phyloP scores from a whole-genome alignment of 345 rosid genomes.

The Turnera subulata region DNA sequence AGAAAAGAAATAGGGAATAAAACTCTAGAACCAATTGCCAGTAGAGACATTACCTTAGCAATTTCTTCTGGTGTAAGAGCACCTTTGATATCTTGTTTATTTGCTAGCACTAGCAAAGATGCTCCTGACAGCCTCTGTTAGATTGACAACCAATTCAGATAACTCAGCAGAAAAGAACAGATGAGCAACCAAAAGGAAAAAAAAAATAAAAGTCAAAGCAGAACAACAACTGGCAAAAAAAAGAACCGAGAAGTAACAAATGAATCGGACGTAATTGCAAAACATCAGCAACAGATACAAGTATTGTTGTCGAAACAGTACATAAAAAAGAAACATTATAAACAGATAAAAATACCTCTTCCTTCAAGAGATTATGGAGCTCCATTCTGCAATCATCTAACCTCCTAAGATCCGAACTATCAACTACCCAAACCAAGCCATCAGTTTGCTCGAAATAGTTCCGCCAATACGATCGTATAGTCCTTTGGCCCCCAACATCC shows the following conservation, averaged over 20 bases:
- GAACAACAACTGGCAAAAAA: neutral
- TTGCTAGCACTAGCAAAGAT: constrained; percentile 76
- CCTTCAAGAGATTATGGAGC: constrained; percentile 87
- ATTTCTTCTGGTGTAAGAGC: constrained; percentile 81
- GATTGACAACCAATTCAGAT: constrained; percentile 4
- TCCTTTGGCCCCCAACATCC: constrained; percentile 96
- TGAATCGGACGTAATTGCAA: neutral
- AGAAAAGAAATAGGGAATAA: neutral
- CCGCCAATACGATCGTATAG: constrained; percentile 92
- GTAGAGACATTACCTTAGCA: constrained; percentile 54
- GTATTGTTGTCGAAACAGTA: neutral
- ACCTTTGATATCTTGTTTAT: constrained; percentile 90
- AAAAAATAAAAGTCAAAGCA: neutral
- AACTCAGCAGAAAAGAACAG: neutral
- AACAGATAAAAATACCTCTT: constrained; percentile 56
- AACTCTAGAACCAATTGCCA: neutral
- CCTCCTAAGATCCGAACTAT: constrained; percentile 88
- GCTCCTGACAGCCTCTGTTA: constrained; percentile 90
- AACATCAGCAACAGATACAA: neutral
- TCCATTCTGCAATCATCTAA: constrained; percentile 91
- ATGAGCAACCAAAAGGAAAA: neutral
- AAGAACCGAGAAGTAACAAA: neutral
- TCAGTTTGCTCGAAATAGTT: constrained; percentile 97
- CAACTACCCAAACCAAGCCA: constrained; percentile 95
- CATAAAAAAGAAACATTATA: too few species aligned